Conservation (phyloP, 345 rosid genomes). For the Noccaea bulbosa region DNA sequence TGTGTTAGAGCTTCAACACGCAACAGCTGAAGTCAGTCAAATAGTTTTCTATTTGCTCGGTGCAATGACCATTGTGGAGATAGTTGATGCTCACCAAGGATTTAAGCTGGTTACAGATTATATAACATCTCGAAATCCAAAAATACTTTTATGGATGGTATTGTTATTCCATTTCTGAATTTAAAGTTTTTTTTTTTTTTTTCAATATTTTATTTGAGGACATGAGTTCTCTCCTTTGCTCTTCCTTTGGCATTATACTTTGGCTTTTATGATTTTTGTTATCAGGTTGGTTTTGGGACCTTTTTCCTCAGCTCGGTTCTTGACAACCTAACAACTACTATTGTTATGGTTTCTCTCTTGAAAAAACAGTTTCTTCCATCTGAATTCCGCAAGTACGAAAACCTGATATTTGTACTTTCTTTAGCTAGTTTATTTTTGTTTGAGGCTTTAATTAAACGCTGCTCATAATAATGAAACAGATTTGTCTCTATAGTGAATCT, state of each 20-base stretch:
- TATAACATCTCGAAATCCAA: conserved; percentile 74
- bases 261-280: conserved; percentile 23
- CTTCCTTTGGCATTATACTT: not conserved
- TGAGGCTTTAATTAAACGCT: too few species aligned
- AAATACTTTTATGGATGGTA: conserved; percentile 83
- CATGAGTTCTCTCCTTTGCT: not conserved
- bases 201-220: too few species aligned
- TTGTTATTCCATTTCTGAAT: not conserved
- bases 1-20: conserved; percentile 67
- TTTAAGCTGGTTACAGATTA: conserved; percentile 82
- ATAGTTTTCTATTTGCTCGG: conserved; percentile 91
- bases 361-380: conserved; percentile 71
- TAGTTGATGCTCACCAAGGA: conserved; percentile 94
- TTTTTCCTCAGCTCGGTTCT: conserved; percentile 83
- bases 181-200: not conserved
- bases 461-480: too few species aligned
- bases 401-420: not conserved
- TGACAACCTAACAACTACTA: conserved; percentile 85
- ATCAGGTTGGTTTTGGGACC: conserved; percentile 74
- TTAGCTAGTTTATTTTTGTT: too few species aligned
- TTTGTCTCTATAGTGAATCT: too few species aligned
- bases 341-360: conserved; percentile 80
- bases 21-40: conserved; percentile 83
- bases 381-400: conserved; percentile 81
- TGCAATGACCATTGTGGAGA: conserved; percentile 94